A percentile compares a stretch with the other conserved stretches of the same genome.
Evolutionary conservation across 2,329 filamentous ascomycete genomes (phyloP).

Genomic region (Colletotrichum sp.): DNA sequence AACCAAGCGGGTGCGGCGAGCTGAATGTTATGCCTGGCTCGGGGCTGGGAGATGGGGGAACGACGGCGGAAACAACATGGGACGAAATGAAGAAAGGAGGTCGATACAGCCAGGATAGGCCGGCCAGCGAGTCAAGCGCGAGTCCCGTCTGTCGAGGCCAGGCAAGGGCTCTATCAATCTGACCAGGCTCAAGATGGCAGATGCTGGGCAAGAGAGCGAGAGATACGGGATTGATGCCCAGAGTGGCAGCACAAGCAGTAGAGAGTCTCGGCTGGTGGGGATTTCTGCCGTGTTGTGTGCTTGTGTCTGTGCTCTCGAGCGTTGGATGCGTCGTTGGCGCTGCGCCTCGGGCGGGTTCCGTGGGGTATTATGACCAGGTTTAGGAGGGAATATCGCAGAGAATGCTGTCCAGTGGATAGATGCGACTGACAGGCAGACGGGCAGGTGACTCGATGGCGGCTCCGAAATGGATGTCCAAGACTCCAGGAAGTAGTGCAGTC

Average conservation of each 20-base stretch:
- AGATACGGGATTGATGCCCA: background rate
- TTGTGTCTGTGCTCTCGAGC: background rate
- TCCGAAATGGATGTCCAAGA: background rate
- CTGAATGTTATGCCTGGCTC: background rate
- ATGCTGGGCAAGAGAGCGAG: no score
- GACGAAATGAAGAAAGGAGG: background rate
- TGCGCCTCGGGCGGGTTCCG: slow-evolving; percentile 17
- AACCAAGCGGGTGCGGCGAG: background rate
- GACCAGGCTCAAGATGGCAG: background rate
- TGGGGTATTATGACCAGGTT: background rate
- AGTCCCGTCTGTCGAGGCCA: background rate
- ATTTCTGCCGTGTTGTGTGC: background rate
- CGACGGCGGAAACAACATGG: background rate
- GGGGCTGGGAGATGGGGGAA: background rate
- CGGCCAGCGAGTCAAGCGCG: slow-evolving; percentile 5
- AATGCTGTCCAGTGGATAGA: background rate
- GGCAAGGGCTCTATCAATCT: background rate
- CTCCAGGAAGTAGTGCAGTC: background rate
- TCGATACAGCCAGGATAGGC: background rate
- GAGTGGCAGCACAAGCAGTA: background rate
- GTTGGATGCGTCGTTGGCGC: background rate
- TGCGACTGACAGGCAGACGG: background rate
- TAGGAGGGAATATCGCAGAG: background rate
- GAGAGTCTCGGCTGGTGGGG: background rate
- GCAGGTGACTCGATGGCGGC: slow-evolving; percentile 1